Evolutionary conservation across 2,329 filamentous ascomycete species (phyloP), one percentile per base, ranked within the genome.

Genomic region (Phaeophleospora eucalypticola): DNA sequence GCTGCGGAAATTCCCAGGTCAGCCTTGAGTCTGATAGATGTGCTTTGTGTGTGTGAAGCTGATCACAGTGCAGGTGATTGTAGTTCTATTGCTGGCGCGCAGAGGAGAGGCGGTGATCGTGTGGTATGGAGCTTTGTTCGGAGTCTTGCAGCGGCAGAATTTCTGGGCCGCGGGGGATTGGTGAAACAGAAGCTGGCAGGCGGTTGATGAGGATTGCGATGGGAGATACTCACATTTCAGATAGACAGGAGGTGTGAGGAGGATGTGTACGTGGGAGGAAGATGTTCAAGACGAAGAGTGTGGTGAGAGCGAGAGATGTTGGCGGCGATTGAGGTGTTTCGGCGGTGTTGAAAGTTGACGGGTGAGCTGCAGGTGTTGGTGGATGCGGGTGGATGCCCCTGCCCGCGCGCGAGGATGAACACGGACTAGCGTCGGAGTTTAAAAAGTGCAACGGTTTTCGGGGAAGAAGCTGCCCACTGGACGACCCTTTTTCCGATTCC

Each of bases 1-100:
- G 21, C 45, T 47, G 45, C 45, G 32, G 37, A 33, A 15, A 17
- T 37, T 19, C 19, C 9, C 19, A 17, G 14, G 39, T 43, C 39
- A 42, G 39, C 33, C 21, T 4, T 16, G 16, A n/a, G n/a, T n/a
- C n/a, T n/a, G n/a, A n/a, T n/a, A n/a, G 19, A 15, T n/a, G n/a
- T n/a, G n/a, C n/a, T n/a, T n/a, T n/a, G n/a, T n/a, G n/a, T n/a
- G n/a, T n/a, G n/a, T n/a, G n/a, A n/a, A n/a, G n/a, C n/a, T n/a
- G n/a, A n/a, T n/a, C n/a, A n/a, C n/a, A n/a, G n/a, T n/a, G n/a
- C n/a, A n/a, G n/a, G n/a, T n/a, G n/a, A n/a, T n/a, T n/a, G n/a
- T n/a, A n/a, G n/a, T n/a, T n/a, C n/a, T n/a, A 12, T 29, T 12
- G 24, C 24, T 29, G 24, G 12, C 24, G 24, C 24, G 24, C 24